These are phyloP conservation scores for Yamadazyma pseudoaaseri DNA, from an alignment of 1,139 yeast genomes.

Conservation along the genomic window DNA sequence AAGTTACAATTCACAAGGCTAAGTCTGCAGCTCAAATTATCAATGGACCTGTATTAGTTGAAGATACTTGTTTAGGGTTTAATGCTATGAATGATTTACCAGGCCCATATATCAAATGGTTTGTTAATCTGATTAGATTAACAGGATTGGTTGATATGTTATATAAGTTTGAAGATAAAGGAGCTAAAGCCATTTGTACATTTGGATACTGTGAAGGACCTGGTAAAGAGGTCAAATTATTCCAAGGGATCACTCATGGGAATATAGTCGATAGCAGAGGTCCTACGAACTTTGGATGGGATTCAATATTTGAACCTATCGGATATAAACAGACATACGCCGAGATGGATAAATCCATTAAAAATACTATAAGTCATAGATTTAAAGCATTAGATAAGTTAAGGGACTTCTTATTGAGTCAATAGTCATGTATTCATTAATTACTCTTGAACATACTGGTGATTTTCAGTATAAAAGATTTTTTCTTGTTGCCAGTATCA, in stretches of 20 bases:
- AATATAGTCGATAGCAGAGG: slow-evolving; percentile 77
- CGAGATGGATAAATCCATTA: slow-evolving; percentile 76
- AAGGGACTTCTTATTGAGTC: slow-evolving; percentile 48
- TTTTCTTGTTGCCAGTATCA: slow-evolving; percentile 17
- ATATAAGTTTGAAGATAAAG: slow-evolving; percentile 75
- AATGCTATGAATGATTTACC: slow-evolving; percentile 79
- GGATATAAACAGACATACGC: slow-evolving; percentile 79
- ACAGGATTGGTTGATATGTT: slow-evolving; percentile 76
- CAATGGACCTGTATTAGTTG: slow-evolving; percentile 83
- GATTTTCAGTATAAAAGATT: slow-evolving; percentile 32
- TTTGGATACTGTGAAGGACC: slow-evolving; percentile 90
- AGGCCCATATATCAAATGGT: slow-evolving; percentile 93
- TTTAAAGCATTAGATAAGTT: slow-evolving; percentile 77
- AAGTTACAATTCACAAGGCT: slow-evolving; percentile 82
- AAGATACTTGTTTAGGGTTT: slow-evolving; percentile 90
- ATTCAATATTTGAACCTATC: slow-evolving; percentile 79
- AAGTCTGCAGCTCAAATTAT: slow-evolving; percentile 63
- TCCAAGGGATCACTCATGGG: slow-evolving; percentile 87
- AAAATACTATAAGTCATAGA: slow-evolving; percentile 85
- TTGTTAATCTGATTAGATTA: slow-evolving; percentile 68
- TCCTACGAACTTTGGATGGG: slow-evolving; percentile 89
- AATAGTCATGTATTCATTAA: slow-evolving; percentile 9
- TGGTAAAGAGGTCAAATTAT: slow-evolving; percentile 63
- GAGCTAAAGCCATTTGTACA: slow-evolving; percentile 88
- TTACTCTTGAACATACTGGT: slow-evolving; percentile 19